Percentiles rank a stretch among this genome's conserved stretches.
Evolutionary conservation across 345 rosid genomes (phyloP).

Genomic region (Erucastrum elatum): DNA sequence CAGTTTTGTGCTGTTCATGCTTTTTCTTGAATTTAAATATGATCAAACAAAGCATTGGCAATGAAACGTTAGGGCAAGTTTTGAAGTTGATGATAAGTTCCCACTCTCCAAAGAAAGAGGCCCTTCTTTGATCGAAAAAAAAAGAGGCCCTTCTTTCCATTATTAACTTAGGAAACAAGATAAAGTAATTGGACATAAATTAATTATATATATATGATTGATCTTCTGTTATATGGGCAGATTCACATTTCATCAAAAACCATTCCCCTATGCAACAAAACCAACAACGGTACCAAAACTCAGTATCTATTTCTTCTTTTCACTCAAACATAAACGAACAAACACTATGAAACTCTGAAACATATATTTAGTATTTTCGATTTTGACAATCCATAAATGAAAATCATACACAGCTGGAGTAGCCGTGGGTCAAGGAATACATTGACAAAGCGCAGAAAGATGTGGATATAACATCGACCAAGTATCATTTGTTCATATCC

Average conservation of each 20-base stretch:
- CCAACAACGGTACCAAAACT: neutral
- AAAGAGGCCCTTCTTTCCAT: neutral
- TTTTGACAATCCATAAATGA: neutral
- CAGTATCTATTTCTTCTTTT: neutral
- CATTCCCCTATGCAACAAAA: neutral
- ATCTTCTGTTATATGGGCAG: neutral
- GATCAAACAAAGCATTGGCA: neutral
- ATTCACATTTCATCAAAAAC: no score
- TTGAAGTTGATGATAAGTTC: neutral
- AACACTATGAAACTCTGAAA: neutral
- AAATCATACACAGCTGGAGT: slow-evolving; percentile 1
- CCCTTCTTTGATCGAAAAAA: neutral
- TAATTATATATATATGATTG: neutral
- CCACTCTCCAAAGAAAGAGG: neutral
- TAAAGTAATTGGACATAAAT: neutral
- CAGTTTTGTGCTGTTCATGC: neutral
- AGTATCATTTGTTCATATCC: neutral
- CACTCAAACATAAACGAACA: neutral
- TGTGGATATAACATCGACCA: neutral
- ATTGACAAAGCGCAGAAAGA: neutral
- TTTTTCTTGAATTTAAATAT: neutral
- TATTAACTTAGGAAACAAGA: neutral
- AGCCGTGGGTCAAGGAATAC: neutral
- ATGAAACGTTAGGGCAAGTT: neutral
- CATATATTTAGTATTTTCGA: neutral